These are phyloP conservation scores for Tulasnella sp. DNA, from an alignment of 768 basidiomycete genomes.

Conservation along the genomic window DNA sequence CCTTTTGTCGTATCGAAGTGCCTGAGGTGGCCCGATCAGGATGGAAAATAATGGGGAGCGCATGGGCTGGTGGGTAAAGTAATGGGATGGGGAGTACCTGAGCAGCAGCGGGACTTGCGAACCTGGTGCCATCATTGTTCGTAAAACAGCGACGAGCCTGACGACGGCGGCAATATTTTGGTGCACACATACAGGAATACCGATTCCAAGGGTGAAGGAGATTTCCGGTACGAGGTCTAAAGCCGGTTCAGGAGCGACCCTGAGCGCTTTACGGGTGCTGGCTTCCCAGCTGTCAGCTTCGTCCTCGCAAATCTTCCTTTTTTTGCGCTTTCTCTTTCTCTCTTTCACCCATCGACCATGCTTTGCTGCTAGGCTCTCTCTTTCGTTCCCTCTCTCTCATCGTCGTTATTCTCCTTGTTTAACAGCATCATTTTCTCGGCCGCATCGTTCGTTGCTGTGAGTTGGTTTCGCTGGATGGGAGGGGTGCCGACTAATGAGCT, in stretches of 20 bases:
- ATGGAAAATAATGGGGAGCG: not conserved
- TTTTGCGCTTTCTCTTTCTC: not conserved
- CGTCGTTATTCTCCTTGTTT: not conserved
- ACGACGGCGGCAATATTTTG: not conserved
- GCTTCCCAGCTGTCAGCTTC: not conserved
- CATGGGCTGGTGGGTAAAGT: not conserved
- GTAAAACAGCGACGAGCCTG: not conserved
- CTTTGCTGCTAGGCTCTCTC: not conserved
- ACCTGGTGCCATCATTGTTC: not conserved
- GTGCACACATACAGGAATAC: not conserved
- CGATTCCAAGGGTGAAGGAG: not conserved
- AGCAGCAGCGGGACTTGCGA: not conserved
- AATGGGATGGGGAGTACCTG: not conserved
- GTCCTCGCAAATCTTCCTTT: not conserved
- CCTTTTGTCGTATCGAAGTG: not conserved
- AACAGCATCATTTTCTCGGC: not conserved
- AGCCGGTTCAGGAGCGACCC: not conserved
- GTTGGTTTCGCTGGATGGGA: not conserved
- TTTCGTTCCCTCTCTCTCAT: not conserved
- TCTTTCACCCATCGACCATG: not conserved
- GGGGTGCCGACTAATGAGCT: not conserved
- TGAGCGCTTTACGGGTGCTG: not conserved
- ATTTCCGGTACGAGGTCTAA: not conserved
- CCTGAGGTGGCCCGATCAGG: not conserved
- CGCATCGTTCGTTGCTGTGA: not conserved